Percentiles rank a stretch among this genome's conserved stretches.
Evolutionary conservation across 2,329 filamentous ascomycete species (phyloP).

Genomic region (Fusarium paranaense): DNA sequence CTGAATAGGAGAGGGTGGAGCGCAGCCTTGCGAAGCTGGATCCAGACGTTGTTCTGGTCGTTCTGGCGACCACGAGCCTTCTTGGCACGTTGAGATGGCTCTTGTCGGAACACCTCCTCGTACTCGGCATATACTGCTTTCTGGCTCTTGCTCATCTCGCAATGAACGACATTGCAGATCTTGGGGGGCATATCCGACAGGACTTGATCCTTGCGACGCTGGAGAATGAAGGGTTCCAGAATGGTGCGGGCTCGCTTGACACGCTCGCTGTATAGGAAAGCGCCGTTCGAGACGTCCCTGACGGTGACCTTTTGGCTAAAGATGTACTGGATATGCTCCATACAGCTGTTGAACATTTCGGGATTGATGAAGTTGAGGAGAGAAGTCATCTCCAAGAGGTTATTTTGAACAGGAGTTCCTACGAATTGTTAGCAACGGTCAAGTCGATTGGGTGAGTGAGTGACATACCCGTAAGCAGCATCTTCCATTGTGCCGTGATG

Average conservation of each 20-base stretch:
- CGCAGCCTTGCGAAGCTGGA: conserved; percentile 91
- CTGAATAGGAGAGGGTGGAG: conserved; percentile 92
- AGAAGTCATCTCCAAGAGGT: conserved; percentile 90
- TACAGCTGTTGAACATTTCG: conserved; percentile 79
- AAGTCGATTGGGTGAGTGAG: background rate
- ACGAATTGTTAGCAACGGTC: conserved; percentile 54
- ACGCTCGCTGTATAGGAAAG: conserved; percentile 86
- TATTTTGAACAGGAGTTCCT: conserved; percentile 94
- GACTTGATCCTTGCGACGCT: conserved; percentile 93
- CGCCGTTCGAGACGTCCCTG: conserved; percentile 81
- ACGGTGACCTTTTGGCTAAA: conserved; percentile 94
- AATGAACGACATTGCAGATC: conserved; percentile 81
- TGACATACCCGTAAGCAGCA: conserved; percentile 71
- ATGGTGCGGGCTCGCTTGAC: conserved; percentile 90
- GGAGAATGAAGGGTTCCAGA: conserved; percentile 93
- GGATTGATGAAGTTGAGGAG: conserved; percentile 96
- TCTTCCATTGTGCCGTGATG: conserved; percentile 83
- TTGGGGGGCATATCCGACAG: conserved; percentile 87
- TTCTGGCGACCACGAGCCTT: conserved; percentile 62
- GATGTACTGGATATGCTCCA: conserved; percentile 84
- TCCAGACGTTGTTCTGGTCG: conserved; percentile 79
- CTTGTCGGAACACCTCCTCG: conserved; percentile 72
- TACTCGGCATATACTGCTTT: conserved; percentile 77
- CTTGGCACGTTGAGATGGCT: conserved; percentile 64
- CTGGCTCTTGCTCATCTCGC: conserved; percentile 81